Evolutionary conservation across 306 rosid genomes (phyloP).

Genomic region (Corylus americana): DNA sequence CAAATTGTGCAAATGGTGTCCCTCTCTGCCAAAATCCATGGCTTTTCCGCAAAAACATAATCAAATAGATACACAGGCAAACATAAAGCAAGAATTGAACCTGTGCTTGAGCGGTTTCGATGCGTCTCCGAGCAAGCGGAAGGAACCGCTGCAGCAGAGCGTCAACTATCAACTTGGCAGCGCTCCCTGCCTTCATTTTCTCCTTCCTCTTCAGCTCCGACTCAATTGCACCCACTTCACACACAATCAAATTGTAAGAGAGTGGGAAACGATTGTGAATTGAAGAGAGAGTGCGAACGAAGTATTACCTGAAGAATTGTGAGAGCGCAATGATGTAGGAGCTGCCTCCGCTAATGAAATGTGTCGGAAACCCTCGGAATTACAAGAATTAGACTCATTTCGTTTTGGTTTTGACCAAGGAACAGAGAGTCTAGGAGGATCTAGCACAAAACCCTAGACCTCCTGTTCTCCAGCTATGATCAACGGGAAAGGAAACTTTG

Average conservation of each 20-base stretch:
- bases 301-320: neutral
- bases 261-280: neutral
- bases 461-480: neutral
- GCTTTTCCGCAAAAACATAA: neutral
- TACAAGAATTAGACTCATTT: neutral
- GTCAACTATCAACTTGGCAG: slow-evolving; percentile 97
- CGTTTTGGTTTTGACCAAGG: neutral
- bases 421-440: neutral
- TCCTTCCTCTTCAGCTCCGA: slow-evolving; percentile 22
- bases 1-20: neutral
- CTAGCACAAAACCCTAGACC: neutral
- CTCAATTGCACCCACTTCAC: slow-evolving; percentile 16
- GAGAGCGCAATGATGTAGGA: neutral
- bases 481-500: neutral
- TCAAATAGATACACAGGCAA: neutral
- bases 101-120: slow-evolving; percentile 99
- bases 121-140: slow-evolving; percentile 97
- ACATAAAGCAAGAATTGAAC: slow-evolving; percentile 26
- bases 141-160: slow-evolving; percentile 98
- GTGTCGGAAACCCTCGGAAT: neutral
- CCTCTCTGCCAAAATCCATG: neutral
- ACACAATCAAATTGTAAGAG: neutral
- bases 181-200: slow-evolving; percentile 89
- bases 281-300: neutral
- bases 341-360: neutral